A percentile compares a stretch with the other conserved stretches of the same genome.
Conservation (phyloP, 345 rosid genomes). For the Citrus cavaleriei region DNA sequence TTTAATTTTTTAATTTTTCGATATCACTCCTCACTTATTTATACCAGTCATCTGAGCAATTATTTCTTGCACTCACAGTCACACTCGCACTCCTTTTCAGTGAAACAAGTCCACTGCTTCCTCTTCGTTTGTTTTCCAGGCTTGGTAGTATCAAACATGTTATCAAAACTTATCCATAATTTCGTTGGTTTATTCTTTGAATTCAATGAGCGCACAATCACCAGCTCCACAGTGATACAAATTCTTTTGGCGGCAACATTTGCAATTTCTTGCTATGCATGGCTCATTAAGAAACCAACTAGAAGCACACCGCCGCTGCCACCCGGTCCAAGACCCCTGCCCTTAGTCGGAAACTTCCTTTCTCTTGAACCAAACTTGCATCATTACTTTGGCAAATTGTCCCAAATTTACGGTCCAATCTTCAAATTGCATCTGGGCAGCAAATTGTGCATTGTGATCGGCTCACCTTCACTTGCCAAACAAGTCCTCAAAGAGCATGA, state of each 20-base stretch:
- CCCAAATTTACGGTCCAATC: slow-evolving; percentile 25
- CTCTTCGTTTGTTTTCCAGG: background rate
- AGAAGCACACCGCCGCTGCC: slow-evolving; percentile 8
- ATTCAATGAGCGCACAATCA: background rate
- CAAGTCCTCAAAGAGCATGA: slow-evolving; percentile 24
- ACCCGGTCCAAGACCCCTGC: slow-evolving; percentile 26
- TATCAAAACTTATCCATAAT: background rate
- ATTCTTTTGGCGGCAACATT: background rate
- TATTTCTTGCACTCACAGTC: no score
- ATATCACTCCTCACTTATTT: no score
- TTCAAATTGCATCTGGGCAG: slow-evolving; percentile 26
- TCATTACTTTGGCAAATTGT: slow-evolving; percentile 9
- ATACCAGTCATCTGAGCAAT: no score
- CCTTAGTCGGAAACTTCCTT: slow-evolving; percentile 24
- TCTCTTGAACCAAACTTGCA: slow-evolving; percentile 23
- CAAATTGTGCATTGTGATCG: slow-evolving; percentile 14
- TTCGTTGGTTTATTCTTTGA: background rate
- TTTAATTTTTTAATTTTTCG: no score
- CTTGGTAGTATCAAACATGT: background rate
- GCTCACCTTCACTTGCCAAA: slow-evolving; percentile 10
- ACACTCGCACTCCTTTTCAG: no score
- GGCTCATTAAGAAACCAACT: slow-evolving; percentile 8
- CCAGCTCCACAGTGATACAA: no score
- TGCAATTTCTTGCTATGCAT: slow-evolving; percentile 4
- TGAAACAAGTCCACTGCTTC: background rate